Base-by-base conservation (phyloP, 2,329 filamentous ascomycete species). In the Chrysoporthe deuterocubensis region DNA sequence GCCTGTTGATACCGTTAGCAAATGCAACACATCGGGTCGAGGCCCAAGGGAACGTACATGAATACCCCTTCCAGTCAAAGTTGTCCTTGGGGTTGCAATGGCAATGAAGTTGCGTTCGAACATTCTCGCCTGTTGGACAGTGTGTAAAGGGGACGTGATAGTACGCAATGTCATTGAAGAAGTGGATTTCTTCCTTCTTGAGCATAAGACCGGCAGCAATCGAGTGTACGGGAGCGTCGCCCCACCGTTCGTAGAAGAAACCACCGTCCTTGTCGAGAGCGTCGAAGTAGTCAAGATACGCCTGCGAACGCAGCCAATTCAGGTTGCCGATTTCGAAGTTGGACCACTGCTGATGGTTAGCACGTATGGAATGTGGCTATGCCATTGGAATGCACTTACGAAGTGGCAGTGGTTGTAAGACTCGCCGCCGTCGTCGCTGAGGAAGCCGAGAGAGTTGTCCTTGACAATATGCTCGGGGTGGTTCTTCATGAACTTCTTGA, bases 41-140 rank as follows among this genome's bases (percentile, higher is more conserved):
- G 65, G 16, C 56, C 68, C 69, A 72, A 66, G 62, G 62, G 75
- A 70, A 84, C 92, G 84, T 88, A 96, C 94, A 98, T 78, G 93
- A 97, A 79, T 97, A 98, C 64, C 92, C 92, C 81, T 97, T 97
- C 96, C 96, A 99, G 81, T 99, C 96, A 84, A 99, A 99, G 84
- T 99, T 99, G 69, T 98, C 92, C 76, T 91, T 90, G 8, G 96
- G 95, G 76, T 99, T 94, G 82, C 96, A 99, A 80, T 94, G 91
- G 80, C 96, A 99, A 78, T 92, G 94, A 73, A 95, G 88, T 72
- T 97, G 91, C 66, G 94, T 80, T 72, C 94, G 89, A 65, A 87
- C 89, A 81, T 97, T 87, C 81, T 98, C 93, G 65, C 91, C 92
- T 0, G 94, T 97, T 2, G 96, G 96, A 80, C 96, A 99, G 81